Base-by-base conservation (phyloP, 2,329 filamentous ascomycete genomes). In the Neofusicoccum parvum region DNA sequence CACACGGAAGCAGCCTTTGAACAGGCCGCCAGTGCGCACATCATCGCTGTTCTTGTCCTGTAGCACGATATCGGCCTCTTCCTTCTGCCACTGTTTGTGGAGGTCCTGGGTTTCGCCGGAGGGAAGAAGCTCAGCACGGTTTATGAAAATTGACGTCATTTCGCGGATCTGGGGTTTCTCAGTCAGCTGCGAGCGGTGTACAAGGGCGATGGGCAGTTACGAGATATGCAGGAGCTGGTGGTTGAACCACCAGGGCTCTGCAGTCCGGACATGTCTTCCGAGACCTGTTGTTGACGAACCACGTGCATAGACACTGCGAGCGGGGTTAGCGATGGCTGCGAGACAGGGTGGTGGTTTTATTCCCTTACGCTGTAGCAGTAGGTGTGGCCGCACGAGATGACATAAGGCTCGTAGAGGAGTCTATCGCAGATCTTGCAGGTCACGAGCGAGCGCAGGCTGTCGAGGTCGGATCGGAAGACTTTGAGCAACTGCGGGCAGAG, bases 261-360 rank as follows among this genome's bases (percentile, higher is more conserved):
- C 89, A 91, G 73, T 90, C 88, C 15, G 89, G 89, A 75, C 89
- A 91, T 70, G 88, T 88, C 74, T 88, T 89, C 71, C 85, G 87
- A 49, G 78, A 78, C 72, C 79, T 83, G 70, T 85, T 81, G 70
- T 76, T 81, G 43, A 75, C 74, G 72, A 86, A 87, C 83, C 83
- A 86, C 67, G 82, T 84, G 69, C 82, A 82, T 49, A 86, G 78
- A 70, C 87, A 87, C 85, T 87, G 74, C 34, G 68, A 66, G 46
- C 11, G 73, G 72, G 71, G 77, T 72, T 45, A 68, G 46, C 12
- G 2, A 15, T 20, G 12, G 39, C n/a, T 9, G 71, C 17, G 74
- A 72, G 20, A 73, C 65, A 62, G 79, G 77, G 76, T 71, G 77
- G 76, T 71, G 32, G 7, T 2, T 77, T 17, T 17, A 37, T 50